Base-by-base conservation (phyloP, 106 monocot genomes). In the Agapanthus africanus region DNA sequence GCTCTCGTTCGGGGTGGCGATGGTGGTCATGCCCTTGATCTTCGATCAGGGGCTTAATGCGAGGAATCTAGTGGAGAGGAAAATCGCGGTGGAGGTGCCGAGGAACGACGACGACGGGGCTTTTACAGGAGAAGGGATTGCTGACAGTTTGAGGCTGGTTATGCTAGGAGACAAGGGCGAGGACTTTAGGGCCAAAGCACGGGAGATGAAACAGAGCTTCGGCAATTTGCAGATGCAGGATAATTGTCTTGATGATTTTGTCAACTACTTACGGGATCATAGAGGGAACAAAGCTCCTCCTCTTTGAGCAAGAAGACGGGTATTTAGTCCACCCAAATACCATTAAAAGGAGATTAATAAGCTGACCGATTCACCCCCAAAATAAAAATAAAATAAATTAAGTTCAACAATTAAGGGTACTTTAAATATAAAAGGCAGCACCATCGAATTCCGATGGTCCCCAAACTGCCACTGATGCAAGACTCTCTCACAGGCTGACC, bases 31-130 rank as follows among this genome's bases (percentile, higher is more conserved):
- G 74, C 81, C 81, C 7, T 34, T 85, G 40, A 59, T 81, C 37
- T 78, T 75, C 33, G 81, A 85, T 28, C 85, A 85, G 52, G 81
- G 81, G 44, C 81, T 85, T 27, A 81, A 78, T 52, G 81, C 78
- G 0, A 68, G 78, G 64, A 13, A 59, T 16, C 19, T 85, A 37
- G 71, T 54, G 46, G 85, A 78, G 69, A 78, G 30, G 69, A 70
- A 70, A 40, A 9, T 75, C 19, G 78, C 73, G 15, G 42, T 76
- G 34, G 85, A 81, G 72, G 85, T 85, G 64, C 35, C 40, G 19
- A 78, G 81, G 57, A 39, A 72, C 0, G 78, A 69, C 16, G 68
- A 68, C 19, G 78, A 85, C 31, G 85, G 81, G 7, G 46, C 67
- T 5, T 78, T 85, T 21, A 78, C 67, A 4, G 78, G 64, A 33